A percentile compares a stretch with the other conserved stretches of the same genome.
Evolutionary conservation across 208 protist species (phyloP).

Genomic region (Phytomonas sp.): DNA sequence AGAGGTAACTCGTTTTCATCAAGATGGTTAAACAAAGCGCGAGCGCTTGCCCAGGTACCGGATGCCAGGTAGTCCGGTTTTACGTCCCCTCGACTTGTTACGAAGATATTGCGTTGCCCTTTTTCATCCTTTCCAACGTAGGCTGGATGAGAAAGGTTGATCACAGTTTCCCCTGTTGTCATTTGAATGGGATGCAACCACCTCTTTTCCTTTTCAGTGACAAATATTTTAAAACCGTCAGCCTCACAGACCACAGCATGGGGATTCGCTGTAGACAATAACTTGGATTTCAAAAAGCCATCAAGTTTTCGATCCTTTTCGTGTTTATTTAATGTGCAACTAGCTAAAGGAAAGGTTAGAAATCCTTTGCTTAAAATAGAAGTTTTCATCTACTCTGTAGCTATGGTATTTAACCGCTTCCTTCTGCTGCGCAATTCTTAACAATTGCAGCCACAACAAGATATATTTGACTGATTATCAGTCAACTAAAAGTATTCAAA

Average conservation of each 20-base stretch:
- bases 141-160: constrained; percentile 10
- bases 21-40: constrained; percentile 10
- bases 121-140: constrained; percentile 26
- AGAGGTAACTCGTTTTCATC: constrained; percentile 17
- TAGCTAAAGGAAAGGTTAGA: background rate
- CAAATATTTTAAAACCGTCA: constrained; percentile 16
- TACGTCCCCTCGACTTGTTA: constrained; percentile 13
- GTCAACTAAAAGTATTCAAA: background rate
- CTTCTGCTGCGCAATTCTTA: background rate
- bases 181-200: constrained; percentile 24
- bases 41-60: constrained; percentile 11
- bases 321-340: constrained; percentile 2
- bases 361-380: constrained; percentile 5
- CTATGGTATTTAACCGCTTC: background rate
- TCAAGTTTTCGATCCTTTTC: constrained; percentile 19
- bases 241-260: constrained; percentile 21
- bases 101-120: constrained; percentile 23
- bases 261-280: constrained; percentile 13
- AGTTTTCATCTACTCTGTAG: background rate
- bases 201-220: constrained; percentile 4
- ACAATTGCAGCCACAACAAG: background rate
- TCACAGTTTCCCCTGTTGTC: constrained; percentile 1
- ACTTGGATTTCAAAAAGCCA: constrained; percentile 21
- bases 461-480: background rate
- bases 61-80: constrained; percentile 3